Percentiles rank a stretch among this genome's conserved stretches.
Evolutionary conservation across 768 basidiomycete species (phyloP).

Genomic region (Vararia minispora): DNA sequence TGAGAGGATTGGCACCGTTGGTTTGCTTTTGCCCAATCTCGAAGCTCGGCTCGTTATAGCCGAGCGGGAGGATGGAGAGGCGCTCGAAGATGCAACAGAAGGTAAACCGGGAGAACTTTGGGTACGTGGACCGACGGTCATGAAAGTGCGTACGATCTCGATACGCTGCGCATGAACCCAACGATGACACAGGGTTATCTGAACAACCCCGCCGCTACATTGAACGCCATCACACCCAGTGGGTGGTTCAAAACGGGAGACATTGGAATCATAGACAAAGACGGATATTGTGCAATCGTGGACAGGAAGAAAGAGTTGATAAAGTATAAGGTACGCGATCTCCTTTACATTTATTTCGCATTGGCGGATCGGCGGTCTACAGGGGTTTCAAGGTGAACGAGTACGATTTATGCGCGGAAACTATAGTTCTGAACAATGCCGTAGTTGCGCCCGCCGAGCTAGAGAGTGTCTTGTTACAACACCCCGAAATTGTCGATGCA

Average conservation of each 20-base stretch:
- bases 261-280: constrained; percentile 50
- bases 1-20: constrained; percentile 54
- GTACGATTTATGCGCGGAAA: not conserved
- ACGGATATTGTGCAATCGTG: constrained; percentile 68
- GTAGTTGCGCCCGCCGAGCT: constrained; percentile 81
- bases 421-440: not conserved
- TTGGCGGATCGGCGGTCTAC: not conserved
- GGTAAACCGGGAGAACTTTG: constrained; percentile 73
- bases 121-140: constrained; percentile 66
- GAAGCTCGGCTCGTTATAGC: constrained; percentile 63
- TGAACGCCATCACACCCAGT: constrained; percentile 54
- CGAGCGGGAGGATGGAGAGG: constrained; percentile 45
- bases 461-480: constrained; percentile 62
- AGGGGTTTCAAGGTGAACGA: constrained; percentile 69
- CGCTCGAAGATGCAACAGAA: constrained; percentile 32
- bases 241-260: constrained; percentile 90
- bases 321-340: constrained; percentile 49
- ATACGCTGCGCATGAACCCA: not conserved
- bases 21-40: constrained; percentile 61
- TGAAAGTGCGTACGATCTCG: constrained; percentile 42
- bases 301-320: constrained; percentile 68
- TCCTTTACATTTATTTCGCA: not conserved
- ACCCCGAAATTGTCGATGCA: constrained; percentile 66
- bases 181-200: constrained; percentile 41
- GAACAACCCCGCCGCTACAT: constrained; percentile 61